These are phyloP conservation scores for Nasturtium officinale DNA, from an alignment of 345 rosid genomes.

Conservation along the genomic window DNA sequence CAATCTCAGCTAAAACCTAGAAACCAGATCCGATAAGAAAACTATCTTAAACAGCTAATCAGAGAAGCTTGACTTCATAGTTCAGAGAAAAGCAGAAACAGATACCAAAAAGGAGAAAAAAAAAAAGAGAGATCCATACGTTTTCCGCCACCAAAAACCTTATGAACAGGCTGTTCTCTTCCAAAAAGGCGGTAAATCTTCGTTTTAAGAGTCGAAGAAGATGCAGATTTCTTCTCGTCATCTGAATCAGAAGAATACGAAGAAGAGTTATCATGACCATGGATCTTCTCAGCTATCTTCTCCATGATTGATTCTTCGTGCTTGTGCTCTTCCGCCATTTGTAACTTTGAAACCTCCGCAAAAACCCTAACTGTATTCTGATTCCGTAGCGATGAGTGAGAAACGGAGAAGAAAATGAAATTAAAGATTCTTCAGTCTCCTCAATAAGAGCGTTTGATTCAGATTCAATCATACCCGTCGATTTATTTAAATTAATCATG, in stretches of 20 bases:
- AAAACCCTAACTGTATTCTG: constrained; percentile 24
- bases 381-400: constrained; percentile 31
- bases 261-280: constrained; percentile 47
- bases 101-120: background rate
- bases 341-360: constrained; percentile 39
- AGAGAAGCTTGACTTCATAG: constrained; percentile 3
- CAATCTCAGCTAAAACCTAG: constrained; percentile 2
- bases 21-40: constrained; percentile 33
- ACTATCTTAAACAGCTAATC: background rate
- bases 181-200: constrained; percentile 75
- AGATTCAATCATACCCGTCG: constrained; percentile 38
- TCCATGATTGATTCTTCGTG: constrained; percentile 47
- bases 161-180: constrained; percentile 57
- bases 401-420: constrained; percentile 33
- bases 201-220: constrained; percentile 36
- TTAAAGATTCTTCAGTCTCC: background rate
- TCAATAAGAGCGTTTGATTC: constrained; percentile 24
- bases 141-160: constrained; percentile 47
- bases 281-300: constrained; percentile 50
- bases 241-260: constrained; percentile 46
- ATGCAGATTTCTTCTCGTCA: constrained; percentile 40
- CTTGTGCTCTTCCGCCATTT: constrained; percentile 45
- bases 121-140: constrained; percentile 43
- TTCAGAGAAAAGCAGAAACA: background rate
- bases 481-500: background rate